Evolutionary conservation across 768 basidiomycete species (phyloP).

Genomic region (Russula virescens): DNA sequence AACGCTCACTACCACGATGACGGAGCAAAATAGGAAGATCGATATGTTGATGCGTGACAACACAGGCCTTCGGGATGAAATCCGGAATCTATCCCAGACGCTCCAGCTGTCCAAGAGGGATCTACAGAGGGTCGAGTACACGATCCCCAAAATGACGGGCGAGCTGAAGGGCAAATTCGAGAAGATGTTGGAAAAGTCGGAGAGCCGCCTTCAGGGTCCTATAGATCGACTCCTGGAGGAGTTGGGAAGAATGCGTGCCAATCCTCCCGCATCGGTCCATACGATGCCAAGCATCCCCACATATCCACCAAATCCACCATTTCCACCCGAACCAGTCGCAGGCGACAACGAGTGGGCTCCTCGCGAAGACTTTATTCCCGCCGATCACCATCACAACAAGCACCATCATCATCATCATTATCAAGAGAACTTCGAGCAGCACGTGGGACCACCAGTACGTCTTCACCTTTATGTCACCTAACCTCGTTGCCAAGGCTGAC

Average conservation of each 20-base stretch:
- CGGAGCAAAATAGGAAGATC: slow-evolving; percentile 9
- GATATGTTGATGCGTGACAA: background rate
- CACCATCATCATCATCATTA: slow-evolving; percentile 3
- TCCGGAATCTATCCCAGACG: background rate
- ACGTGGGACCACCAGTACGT: slow-evolving; percentile 8
- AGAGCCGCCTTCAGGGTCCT: slow-evolving; percentile 6
- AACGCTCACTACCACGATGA: background rate
- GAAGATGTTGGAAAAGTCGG: slow-evolving; percentile 5
- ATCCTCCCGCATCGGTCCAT: background rate
- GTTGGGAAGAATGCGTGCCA: background rate
- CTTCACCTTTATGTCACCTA: background rate
- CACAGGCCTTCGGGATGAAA: background rate
- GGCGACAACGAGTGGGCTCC: background rate
- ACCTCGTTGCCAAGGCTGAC: too few relatives aligned
- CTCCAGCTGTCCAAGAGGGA: slow-evolving; percentile 15
- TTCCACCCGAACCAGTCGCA: background rate
- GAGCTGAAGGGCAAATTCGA: slow-evolving; percentile 11
- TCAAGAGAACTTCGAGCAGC: slow-evolving; percentile 1
- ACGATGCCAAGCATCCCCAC: background rate
- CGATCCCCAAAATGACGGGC: background rate
- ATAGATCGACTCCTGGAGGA: slow-evolving; percentile 16
- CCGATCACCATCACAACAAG: background rate
- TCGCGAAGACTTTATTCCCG: background rate
- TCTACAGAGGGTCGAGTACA: slow-evolving; percentile 12
- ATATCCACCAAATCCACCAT: background rate